phyloP scores from a whole-genome alignment of 192 early-diverging fungal species.

The Podila clonocystis region DNA sequence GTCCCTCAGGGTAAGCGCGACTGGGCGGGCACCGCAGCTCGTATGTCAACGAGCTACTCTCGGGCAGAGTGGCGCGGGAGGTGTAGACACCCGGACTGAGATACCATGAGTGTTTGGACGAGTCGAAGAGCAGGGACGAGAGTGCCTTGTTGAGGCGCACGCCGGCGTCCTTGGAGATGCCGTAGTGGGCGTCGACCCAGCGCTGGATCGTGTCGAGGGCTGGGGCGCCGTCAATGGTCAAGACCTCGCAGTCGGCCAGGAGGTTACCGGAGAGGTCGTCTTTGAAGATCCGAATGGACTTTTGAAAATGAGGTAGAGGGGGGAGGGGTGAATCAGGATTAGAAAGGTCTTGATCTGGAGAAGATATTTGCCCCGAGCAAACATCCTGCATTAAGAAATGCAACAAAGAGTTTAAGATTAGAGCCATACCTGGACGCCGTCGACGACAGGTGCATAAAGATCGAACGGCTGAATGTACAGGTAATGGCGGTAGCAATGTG shows the following conservation, averaged over 20 bases:
- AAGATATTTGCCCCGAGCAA: too few species aligned
- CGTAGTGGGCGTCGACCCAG: constrained; percentile 20
- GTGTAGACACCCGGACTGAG: constrained; percentile 7
- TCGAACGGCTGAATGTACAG: constrained; percentile 36
- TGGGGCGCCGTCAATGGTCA: constrained; percentile 23
- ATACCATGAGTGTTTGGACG: background rate
- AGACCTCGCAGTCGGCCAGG: constrained; percentile 29
- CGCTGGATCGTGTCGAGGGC: constrained; percentile 34
- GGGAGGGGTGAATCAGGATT: too few species aligned
- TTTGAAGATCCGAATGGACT: constrained; percentile 29
- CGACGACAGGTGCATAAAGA: constrained; percentile 35
- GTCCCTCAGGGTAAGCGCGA: background rate
- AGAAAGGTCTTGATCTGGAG: too few species aligned
- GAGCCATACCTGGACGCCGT: constrained; percentile 26
- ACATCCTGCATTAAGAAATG: background rate
- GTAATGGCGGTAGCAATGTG: constrained; percentile 32
- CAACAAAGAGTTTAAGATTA: background rate
- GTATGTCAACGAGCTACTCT: constrained; percentile 9
- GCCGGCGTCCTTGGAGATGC: constrained; percentile 38
- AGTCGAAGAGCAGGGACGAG: background rate
- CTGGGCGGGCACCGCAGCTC: constrained; percentile 20
- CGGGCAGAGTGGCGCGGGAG: constrained; percentile 21
- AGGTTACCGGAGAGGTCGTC: background rate
- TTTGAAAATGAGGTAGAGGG: background rate
- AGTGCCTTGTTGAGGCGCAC: constrained; percentile 46